Percentiles rank a stretch among this genome's conserved stretches.
These are phyloP conservation scores for Cylindrotheca closterium DNA, from an alignment of 108 stramenopile species.

Conservation along the genomic window DNA sequence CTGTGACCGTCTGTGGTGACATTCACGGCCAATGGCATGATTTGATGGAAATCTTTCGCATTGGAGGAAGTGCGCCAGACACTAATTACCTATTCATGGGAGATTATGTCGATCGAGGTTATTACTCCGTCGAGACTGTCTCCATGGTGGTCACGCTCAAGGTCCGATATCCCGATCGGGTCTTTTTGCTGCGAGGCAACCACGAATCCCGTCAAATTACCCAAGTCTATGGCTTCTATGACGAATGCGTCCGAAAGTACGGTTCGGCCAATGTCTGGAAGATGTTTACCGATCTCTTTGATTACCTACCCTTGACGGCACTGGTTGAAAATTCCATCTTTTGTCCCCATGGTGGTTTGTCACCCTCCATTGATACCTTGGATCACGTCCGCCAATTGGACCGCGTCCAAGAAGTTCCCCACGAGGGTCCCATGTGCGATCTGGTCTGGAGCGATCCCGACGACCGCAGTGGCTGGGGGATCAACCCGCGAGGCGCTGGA, in stretches of 20 bases:
- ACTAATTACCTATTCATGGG: conserved; percentile 99
- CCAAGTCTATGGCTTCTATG: conserved; percentile 99
- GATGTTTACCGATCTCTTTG: conserved; percentile 95
- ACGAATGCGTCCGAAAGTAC: conserved; percentile 98
- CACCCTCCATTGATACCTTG: conserved; percentile 92
- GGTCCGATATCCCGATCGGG: conserved; percentile 92
- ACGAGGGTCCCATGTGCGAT: conserved; percentile 99
- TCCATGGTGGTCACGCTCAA: conserved; percentile 94
- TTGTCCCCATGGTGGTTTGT: conserved; percentile 95
- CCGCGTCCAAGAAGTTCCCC: conserved; percentile 96
- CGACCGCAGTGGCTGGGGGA: conserved; percentile 96
- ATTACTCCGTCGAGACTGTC: conserved; percentile 97
- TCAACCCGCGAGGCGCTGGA: conserved; percentile 95
- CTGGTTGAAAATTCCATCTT: conserved; percentile 94
- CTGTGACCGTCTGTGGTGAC: conserved; percentile 92
- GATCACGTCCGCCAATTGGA: conserved; percentile 96
- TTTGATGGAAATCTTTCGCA: conserved; percentile 90
- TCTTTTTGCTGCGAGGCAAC: conserved; percentile 94
- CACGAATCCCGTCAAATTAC: conserved; percentile 94
- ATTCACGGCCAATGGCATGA: conserved; percentile 95
- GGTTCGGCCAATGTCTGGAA: conserved; percentile 98
- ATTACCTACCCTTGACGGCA: conserved; percentile 95
- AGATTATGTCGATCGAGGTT: conserved; percentile 98
- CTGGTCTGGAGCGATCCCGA: conserved; percentile 98
- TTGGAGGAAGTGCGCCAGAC: conserved; percentile 94